Conservation (phyloP, 2,329 filamentous ascomycete species). For the Paracorniculantispora psalliotae region DNA sequence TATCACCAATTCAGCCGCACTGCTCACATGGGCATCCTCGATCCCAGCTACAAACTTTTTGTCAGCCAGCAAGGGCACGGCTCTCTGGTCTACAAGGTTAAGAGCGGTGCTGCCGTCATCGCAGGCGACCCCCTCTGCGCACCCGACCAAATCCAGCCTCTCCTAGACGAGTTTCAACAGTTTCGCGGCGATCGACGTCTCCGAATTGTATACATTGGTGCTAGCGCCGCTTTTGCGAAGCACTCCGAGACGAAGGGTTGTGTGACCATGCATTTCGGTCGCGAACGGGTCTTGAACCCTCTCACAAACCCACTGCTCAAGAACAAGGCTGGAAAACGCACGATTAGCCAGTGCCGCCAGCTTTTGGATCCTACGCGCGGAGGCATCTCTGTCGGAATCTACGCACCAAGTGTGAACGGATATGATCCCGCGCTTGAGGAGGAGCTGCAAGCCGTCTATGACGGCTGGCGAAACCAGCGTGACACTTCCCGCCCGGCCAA, state of each 20-base stretch:
- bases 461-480: conserved; percentile 17
- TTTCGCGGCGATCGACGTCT: conserved; percentile 13
- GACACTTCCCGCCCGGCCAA: conserved; percentile 7
- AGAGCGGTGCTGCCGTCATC: conserved; percentile 16
- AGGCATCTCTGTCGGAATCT: conserved; percentile 13
- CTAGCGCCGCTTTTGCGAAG: conserved; percentile 17
- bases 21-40: conserved; percentile 21
- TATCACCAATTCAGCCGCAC: conserved; percentile 18
- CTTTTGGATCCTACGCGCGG: conserved; percentile 18
- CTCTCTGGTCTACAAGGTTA: conserved; percentile 18
- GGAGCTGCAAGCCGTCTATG: conserved; percentile 17
- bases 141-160: conserved; percentile 1
- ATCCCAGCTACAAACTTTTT: conserved; percentile 19
- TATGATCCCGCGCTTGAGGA: conserved; percentile 16
- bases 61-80: conserved; percentile 17
- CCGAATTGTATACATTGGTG: conserved; percentile 18
- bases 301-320: conserved; percentile 17
- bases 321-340: conserved; percentile 19
- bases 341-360: conserved; percentile 19
- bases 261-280: conserved; percentile 17
- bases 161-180: conserved; percentile 17
- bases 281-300: conserved; percentile 19
- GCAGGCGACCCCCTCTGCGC: conserved; percentile 19
- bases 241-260: conserved; percentile 14
- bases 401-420: conserved; percentile 8